Evolutionary conservation across 2,329 filamentous ascomycete species (phyloP).

Genomic region (Beauveria asiatica): DNA sequence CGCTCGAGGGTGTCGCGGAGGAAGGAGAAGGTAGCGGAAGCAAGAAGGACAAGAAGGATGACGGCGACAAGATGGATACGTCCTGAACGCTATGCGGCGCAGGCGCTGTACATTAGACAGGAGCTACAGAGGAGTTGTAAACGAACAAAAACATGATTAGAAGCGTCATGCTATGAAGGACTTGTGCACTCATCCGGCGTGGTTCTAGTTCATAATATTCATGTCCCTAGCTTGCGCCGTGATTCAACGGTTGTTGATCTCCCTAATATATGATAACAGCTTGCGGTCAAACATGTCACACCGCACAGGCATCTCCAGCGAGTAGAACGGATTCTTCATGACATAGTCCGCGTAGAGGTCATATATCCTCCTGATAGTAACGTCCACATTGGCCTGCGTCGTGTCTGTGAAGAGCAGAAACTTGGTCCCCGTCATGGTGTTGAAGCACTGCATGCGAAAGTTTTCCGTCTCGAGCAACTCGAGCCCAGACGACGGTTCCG

Average conservation of each 20-base stretch:
- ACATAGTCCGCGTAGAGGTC: slow-evolving; percentile 95
- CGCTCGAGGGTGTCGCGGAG: slow-evolving; percentile 74
- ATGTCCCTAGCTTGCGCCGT: not conserved
- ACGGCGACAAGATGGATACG: slow-evolving; percentile 81
- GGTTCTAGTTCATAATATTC: not conserved
- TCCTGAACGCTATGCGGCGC: slow-evolving; percentile 49
- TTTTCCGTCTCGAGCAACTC: slow-evolving; percentile 91
- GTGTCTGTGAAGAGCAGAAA: slow-evolving; percentile 92
- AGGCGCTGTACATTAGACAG: slow-evolving; percentile 27
- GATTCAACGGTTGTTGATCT: slow-evolving; percentile 50
- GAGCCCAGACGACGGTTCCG: slow-evolving; percentile 64
- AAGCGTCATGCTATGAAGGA: not conserved
- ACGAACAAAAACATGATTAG: not conserved
- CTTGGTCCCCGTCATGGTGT: slow-evolving; percentile 87
- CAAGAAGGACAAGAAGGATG: slow-evolving; percentile 35
- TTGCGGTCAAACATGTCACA: slow-evolving; percentile 93
- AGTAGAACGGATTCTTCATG: slow-evolving; percentile 99
- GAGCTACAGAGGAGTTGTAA: slow-evolving; percentile 17
- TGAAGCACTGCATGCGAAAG: slow-evolving; percentile 94
- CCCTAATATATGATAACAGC: slow-evolving; percentile 70
- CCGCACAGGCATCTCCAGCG: slow-evolving; percentile 91
- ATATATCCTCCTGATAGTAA: slow-evolving; percentile 76
- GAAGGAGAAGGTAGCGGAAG: slow-evolving; percentile 58
- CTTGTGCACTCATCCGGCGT: not conserved
- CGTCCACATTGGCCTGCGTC: slow-evolving; percentile 78